Percentiles rank a stretch among this genome's conserved stretches.
Evolutionary conservation across 768 basidiomycete genomes (phyloP).

Genomic region (Agaricus blazei): DNA sequence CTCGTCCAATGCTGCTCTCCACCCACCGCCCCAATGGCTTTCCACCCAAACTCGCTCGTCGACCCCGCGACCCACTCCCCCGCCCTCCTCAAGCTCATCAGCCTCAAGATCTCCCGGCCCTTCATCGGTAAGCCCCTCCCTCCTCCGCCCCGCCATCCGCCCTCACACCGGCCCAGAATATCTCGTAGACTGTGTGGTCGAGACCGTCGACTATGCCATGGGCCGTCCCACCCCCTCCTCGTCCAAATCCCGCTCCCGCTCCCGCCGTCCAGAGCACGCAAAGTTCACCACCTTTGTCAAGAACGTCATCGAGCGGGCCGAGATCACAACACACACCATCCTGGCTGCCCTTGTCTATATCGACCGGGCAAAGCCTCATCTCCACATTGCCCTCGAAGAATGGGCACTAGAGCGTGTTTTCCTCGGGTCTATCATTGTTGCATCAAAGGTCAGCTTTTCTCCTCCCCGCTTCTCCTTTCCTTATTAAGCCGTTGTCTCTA

Average conservation of each 20-base stretch:
- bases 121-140: slow-evolving; percentile 53
- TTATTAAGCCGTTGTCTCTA: slow-evolving; percentile 22
- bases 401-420: slow-evolving; percentile 91
- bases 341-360: slow-evolving; percentile 74
- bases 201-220: slow-evolving; percentile 74
- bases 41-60: slow-evolving; percentile 50
- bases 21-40: slow-evolving; percentile 10
- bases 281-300: slow-evolving; percentile 62
- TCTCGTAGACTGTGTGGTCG: slow-evolving; percentile 60
- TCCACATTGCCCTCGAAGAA: slow-evolving; percentile 76
- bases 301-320: slow-evolving; percentile 67
- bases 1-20: neutral
- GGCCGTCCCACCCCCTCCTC: slow-evolving; percentile 56
- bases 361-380: slow-evolving; percentile 68
- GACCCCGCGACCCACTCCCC: slow-evolving; percentile 60
- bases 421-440: slow-evolving; percentile 82
- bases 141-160: neutral
- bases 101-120: slow-evolving; percentile 53
- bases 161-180: slow-evolving; percentile 44
- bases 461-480: slow-evolving; percentile 5
- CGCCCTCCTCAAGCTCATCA: slow-evolving; percentile 63
- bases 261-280: slow-evolving; percentile 45
- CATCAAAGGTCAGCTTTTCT: slow-evolving; percentile 62
- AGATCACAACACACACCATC: slow-evolving; percentile 65
- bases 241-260: slow-evolving; percentile 39